Percentiles rank a stretch among this genome's conserved stretches.
phyloP scores from a whole-genome alignment of 805 yeast species.

The Suhomyces sp. region DNA sequence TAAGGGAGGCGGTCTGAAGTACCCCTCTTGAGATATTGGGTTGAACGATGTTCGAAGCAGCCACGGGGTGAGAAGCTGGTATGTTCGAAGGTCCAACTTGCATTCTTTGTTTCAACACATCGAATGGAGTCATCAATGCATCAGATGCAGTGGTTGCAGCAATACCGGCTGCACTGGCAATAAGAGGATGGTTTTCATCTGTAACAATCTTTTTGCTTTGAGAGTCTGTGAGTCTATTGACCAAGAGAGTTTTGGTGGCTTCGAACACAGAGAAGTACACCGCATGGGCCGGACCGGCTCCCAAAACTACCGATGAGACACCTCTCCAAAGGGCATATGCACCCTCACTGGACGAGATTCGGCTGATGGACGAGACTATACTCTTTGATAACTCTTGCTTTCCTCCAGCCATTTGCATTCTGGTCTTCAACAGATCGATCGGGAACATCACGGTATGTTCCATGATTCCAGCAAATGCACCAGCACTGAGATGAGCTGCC shows the following conservation, averaged over 20 bases:
- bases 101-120: conserved; percentile 93
- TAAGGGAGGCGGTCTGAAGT: conserved; percentile 40
- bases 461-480: conserved; percentile 99
- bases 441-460: conserved; percentile 98
- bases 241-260: conserved; percentile 61
- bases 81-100: conserved; percentile 43
- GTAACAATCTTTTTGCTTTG: conserved; percentile 47
- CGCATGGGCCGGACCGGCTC: conserved; percentile 99
- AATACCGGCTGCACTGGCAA: conserved; percentile 86
- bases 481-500: conserved; percentile 80
- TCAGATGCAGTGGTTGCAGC: conserved; percentile 92
- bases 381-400: conserved; percentile 30
- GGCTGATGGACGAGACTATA: conserved; percentile 65
- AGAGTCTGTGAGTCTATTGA: conserved; percentile 37
- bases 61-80: background rate
- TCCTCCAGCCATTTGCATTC: conserved; percentile 70
- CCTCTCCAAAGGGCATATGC: conserved; percentile 91
- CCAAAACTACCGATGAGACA: conserved; percentile 83
- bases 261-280: conserved; percentile 95
- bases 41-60: conserved; percentile 7
- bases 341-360: conserved; percentile 85
- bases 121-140: conserved; percentile 97
- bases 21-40: conserved; percentile 21
- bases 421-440: conserved; percentile 90
- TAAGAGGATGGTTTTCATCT: conserved; percentile 71